Evolutionary conservation across 441 rosid genomes (phyloP).

Genomic region (Adansonia gregorii): DNA sequence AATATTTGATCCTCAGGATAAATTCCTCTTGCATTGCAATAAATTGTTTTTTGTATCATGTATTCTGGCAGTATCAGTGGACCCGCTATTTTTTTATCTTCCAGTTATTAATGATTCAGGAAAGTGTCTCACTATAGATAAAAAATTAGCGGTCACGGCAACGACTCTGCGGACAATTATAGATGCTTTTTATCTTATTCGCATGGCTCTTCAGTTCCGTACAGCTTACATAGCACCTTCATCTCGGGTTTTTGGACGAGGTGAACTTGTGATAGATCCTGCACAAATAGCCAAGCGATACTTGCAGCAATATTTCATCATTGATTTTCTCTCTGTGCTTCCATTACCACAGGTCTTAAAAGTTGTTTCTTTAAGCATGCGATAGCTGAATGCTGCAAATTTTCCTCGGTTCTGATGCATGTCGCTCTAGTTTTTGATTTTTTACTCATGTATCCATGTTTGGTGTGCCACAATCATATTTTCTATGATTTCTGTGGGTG

Average conservation of each 20-base stretch:
- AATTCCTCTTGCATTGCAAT: slow-evolving; percentile 79
- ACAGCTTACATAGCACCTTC: slow-evolving; percentile 99
- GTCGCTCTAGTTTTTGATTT: not conserved
- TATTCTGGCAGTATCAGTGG: slow-evolving; percentile 85
- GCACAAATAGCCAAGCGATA: slow-evolving; percentile 89
- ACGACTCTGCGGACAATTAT: slow-evolving; percentile 72
- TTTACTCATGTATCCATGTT: not conserved
- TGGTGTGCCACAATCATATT: not conserved
- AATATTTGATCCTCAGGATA: slow-evolving; percentile 94
- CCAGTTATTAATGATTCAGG: slow-evolving; percentile 58
- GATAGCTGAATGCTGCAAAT: slow-evolving; percentile 19
- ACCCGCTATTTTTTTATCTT: slow-evolving; percentile 91
- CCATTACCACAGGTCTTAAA: slow-evolving; percentile 91
- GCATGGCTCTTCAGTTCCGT: slow-evolving; percentile 91
- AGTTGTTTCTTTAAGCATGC: slow-evolving; percentile 13
- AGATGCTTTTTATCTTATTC: slow-evolving; percentile 90
- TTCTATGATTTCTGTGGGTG: not conserved
- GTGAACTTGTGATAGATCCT: slow-evolving; percentile 95
- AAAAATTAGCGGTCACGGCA: slow-evolving; percentile 65
- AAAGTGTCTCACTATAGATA: slow-evolving; percentile 79
- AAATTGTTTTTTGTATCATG: slow-evolving; percentile 77
- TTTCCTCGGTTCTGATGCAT: slow-evolving; percentile 18
- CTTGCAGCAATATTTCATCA: slow-evolving; percentile 69
- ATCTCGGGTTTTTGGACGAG: slow-evolving; percentile 95
- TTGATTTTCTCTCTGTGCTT: slow-evolving; percentile 86